Conservation (phyloP, 352 stramenopile genomes). For the Pythium sukuiense region DNA sequence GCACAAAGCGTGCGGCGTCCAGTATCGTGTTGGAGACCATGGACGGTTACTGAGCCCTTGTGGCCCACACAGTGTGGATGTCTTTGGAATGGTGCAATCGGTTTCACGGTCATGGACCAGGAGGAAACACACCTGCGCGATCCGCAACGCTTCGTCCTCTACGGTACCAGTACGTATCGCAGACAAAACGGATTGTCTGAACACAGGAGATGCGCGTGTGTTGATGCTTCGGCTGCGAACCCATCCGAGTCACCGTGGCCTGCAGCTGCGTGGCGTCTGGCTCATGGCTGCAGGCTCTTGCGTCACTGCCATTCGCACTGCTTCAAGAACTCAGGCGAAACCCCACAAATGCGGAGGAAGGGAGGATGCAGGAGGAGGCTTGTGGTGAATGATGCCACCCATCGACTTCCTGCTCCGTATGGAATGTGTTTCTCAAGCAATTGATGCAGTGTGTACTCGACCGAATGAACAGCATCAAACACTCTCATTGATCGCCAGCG, state of each 20-base stretch:
- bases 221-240: background rate
- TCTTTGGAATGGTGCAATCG: too few species aligned
- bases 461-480: background rate
- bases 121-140: background rate
- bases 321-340: background rate
- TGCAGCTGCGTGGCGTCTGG: conserved; percentile 4
- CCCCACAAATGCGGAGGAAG: background rate
- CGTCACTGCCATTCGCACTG: background rate
- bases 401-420: too few species aligned
- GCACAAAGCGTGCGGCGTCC: too few species aligned
- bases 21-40: too few species aligned
- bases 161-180: conserved; percentile 13
- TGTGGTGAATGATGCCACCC: too few species aligned
- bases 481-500: background rate
- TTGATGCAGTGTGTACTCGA: too few species aligned
- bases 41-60: background rate
- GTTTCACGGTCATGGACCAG: background rate
- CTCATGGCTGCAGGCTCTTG: background rate
- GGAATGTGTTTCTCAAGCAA: too few species aligned
- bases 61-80: too few species aligned
- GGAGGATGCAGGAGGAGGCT: background rate
- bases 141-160: background rate
- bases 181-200: conserved; percentile 19
- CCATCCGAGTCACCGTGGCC: background rate
- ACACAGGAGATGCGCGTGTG: conserved; percentile 8